Evolutionary conservation across 352 stramenopile genomes (phyloP).

Genomic region (Phytophthora boehmeriae): DNA sequence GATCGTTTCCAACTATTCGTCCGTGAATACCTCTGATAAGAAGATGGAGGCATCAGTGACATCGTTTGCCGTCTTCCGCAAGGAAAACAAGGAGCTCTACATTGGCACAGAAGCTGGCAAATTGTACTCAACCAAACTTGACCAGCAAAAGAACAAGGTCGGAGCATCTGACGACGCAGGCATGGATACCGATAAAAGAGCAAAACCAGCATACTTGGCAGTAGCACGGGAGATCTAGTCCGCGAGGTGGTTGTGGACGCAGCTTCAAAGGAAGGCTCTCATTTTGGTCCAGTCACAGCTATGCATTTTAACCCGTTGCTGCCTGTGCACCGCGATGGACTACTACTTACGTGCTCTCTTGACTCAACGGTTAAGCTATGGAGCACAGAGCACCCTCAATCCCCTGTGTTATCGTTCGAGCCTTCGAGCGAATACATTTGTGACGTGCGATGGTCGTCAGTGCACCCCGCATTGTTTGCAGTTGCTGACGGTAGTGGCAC

Average conservation of each 20-base stretch:
- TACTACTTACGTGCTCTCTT: constrained; percentile 84
- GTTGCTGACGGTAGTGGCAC: constrained; percentile 77
- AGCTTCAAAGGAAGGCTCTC: constrained; percentile 67
- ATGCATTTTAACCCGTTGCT: constrained; percentile 87
- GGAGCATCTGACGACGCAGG: constrained; percentile 28
- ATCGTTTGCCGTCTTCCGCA: constrained; percentile 79
- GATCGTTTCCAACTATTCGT: constrained; percentile 78
- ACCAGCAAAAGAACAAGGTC: constrained; percentile 75
- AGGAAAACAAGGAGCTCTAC: constrained; percentile 85
- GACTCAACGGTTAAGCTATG: constrained; percentile 90
- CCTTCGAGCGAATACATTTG: constrained; percentile 90
- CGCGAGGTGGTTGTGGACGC: constrained; percentile 76
- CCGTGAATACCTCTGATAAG: constrained; percentile 72
- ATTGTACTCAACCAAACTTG: constrained; percentile 76
- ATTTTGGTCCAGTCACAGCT: constrained; percentile 84
- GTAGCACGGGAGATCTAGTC: constrained; percentile 28
- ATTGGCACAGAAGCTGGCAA: constrained; percentile 87
- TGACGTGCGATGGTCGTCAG: constrained; percentile 84
- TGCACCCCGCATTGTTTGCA: constrained; percentile 82
- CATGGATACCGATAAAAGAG: constrained; percentile 48
- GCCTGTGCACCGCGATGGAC: constrained; percentile 67
- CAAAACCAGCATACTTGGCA: constrained; percentile 32
- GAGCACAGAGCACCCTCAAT: constrained; percentile 79
- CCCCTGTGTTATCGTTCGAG: constrained; percentile 82
- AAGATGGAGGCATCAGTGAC: constrained; percentile 89